Base-by-base conservation (phyloP, 108 stramenopile species). In the Skeletonema potamos region DNA sequence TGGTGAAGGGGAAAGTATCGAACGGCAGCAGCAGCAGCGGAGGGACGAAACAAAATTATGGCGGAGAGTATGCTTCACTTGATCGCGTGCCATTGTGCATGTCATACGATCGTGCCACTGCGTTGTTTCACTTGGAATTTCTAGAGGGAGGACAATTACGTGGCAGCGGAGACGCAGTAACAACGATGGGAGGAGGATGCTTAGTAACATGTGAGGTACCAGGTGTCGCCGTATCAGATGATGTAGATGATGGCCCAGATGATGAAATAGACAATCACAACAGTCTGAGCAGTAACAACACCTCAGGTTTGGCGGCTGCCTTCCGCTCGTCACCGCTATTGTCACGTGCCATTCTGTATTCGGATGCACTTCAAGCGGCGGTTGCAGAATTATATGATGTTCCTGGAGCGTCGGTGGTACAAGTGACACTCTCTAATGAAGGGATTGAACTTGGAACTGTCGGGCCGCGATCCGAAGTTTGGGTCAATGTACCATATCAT, bases 121-220 rank as follows among this genome's bases (percentile, higher is more conserved):
- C 87, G 44, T 56, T 83, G 8, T 81, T 91, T 43, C 73, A 79
- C 54, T 63, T 91, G 55, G 89, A 91, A 70, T 75, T 90, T 44
- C 41, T 70, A 51, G 79, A 86, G 54, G 66, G 72, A 20, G 73
- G 74, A 3, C 36, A 41, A 41, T 22, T 57, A 43, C n/a, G 67
- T 27, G 68, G 57, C 9, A 56, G 15, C 28, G 68, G 11, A n/a
- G 46, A 33, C 7, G 68, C 58, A 41, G 4, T 6, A 2, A 41
- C 44, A 48, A 33, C 51, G 5, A 51, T 51, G 46, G 41, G 66
- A 62, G 77, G 73, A 20, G 83, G 79, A 22, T 70, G 73, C 24
- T 48, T 81, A 11, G 68, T 70, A 1, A 81, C 74, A 2, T 84
- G 83, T 28, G 83, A 79, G 28, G 74, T 84, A 27, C 83, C 83